Evolutionary conservation across 345 rosid species (phyloP).

Genomic region (Bruguiera parviflora): DNA sequence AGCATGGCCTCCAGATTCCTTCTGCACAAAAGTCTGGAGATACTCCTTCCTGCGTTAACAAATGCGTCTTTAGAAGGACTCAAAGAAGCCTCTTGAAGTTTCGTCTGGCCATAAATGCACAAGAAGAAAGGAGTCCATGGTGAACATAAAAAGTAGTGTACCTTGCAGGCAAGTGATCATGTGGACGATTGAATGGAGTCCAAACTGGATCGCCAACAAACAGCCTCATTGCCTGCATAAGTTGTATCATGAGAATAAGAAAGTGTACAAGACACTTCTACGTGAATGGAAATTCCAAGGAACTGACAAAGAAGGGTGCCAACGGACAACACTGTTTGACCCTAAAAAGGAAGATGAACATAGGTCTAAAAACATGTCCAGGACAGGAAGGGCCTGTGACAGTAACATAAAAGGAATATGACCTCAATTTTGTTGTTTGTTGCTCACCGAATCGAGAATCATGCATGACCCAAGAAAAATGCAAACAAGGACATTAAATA

Average conservation of each 20-base stretch:
- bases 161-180: conserved; percentile 86
- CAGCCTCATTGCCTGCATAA: conserved; percentile 80
- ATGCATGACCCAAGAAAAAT: not conserved
- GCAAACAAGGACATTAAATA: not conserved
- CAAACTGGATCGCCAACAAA: conserved; percentile 87
- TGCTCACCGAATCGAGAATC: too few species aligned
- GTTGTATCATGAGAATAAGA: too few species aligned
- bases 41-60: conserved; percentile 70
- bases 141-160: conserved; percentile 15
- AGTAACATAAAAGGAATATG: not conserved
- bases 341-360: not conserved
- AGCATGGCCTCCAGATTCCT: conserved; percentile 26
- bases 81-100: not conserved
- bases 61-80: conserved; percentile 8
- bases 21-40: conserved; percentile 46
- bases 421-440: too few species aligned
- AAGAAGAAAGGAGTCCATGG: not conserved
- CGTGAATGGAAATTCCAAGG: too few species aligned
- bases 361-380: not conserved
- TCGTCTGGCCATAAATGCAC: not conserved
- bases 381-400: not conserved
- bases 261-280: too few species aligned
- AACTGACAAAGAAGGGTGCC: not conserved
- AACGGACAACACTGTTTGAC: too few species aligned
- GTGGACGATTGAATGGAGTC: conserved; percentile 95